Percentiles rank a stretch among this genome's conserved stretches.
Conservation (phyloP, 805 yeast species). For the Kuraishia molischiana region DNA sequence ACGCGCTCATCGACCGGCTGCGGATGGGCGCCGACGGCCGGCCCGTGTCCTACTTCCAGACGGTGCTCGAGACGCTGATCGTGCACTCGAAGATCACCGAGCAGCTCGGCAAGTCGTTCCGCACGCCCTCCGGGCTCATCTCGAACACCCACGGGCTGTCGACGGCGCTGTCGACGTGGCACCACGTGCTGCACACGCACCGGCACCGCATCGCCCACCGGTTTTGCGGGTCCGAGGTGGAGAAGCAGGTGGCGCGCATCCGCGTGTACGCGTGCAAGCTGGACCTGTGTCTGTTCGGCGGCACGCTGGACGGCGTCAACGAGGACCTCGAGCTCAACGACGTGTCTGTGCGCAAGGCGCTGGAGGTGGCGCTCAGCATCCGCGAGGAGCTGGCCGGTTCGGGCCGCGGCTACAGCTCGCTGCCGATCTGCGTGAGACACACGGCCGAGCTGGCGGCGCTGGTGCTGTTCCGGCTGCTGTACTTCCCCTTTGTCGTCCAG, state of each 20-base stretch:
- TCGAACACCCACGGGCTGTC: conserved; percentile 8
- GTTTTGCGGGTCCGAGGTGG: conserved; percentile 1
- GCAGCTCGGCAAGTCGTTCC: conserved; percentile 9
- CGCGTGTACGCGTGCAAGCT: conserved; percentile 1
- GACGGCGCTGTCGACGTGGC: conserved; percentile 15
- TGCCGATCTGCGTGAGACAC: conserved; percentile 13
- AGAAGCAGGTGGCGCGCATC: not conserved
- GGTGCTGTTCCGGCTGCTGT: not conserved
- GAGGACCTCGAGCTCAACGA: conserved; percentile 2
- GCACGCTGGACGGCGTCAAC: not conserved
- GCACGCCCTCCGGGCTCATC: conserved; percentile 5
- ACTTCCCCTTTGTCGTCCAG: not conserved
- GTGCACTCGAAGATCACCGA: conserved; percentile 12
- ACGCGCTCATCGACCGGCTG: conserved; percentile 3
- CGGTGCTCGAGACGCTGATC: conserved; percentile 10
- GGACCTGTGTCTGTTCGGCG: conserved; percentile 1
- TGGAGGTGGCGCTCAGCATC: not conserved
- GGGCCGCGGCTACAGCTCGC: not conserved
- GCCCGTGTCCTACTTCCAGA: conserved; percentile 4
- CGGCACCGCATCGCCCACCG: not conserved
- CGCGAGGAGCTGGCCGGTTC: not conserved
- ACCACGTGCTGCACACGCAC: conserved; percentile 8
- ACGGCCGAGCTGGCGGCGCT: conserved; percentile 10
- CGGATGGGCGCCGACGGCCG: conserved; percentile 6
- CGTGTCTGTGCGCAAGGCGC: not conserved